A percentile compares a stretch with the other conserved stretches of the same genome.
Evolutionary conservation across 192 early-diverging fungal genomes (phyloP).

Genomic region (Chytriomyces hyalinus): DNA sequence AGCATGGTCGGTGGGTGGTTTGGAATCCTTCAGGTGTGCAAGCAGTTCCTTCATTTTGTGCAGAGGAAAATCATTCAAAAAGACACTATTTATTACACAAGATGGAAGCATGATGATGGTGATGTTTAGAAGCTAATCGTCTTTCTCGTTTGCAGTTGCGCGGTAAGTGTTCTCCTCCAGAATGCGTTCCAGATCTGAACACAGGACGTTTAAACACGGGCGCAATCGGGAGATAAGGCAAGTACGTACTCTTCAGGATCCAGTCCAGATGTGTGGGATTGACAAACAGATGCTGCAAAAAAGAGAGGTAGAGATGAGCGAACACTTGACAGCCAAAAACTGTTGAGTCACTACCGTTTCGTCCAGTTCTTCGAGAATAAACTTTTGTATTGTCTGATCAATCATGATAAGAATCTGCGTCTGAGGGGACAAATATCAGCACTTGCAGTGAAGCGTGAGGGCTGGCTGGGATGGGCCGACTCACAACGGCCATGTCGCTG

Average conservation of each 20-base stretch:
- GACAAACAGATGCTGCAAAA: conserved; percentile 24
- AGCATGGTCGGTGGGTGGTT: too few species aligned
- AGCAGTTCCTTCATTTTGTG: too few species aligned
- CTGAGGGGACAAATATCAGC: neutral
- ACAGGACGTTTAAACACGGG: neutral
- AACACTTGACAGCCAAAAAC: neutral
- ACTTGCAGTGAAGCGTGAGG: neutral
- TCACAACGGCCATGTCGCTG: conserved; percentile 30
- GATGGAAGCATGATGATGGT: too few species aligned
- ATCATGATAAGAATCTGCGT: conserved; percentile 24
- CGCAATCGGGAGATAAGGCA: neutral
- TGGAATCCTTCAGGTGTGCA: too few species aligned
- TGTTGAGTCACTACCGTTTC: conserved; percentile 9
- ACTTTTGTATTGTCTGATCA: conserved; percentile 4
- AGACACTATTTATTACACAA: too few species aligned
- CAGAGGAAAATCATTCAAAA: too few species aligned
- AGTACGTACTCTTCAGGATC: conserved; percentile 3
- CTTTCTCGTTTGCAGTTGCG: conserved; percentile 14
- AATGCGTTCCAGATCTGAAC: conserved; percentile 15
- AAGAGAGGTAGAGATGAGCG: neutral
- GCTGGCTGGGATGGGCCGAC: neutral
- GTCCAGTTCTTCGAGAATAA: conserved; percentile 20
- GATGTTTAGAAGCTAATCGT: neutral
- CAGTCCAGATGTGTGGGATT: neutral
- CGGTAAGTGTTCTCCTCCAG: conserved; percentile 27